phyloP scores from a whole-genome alignment of 352 stramenopile species.

The Achlya hypogyna region DNA sequence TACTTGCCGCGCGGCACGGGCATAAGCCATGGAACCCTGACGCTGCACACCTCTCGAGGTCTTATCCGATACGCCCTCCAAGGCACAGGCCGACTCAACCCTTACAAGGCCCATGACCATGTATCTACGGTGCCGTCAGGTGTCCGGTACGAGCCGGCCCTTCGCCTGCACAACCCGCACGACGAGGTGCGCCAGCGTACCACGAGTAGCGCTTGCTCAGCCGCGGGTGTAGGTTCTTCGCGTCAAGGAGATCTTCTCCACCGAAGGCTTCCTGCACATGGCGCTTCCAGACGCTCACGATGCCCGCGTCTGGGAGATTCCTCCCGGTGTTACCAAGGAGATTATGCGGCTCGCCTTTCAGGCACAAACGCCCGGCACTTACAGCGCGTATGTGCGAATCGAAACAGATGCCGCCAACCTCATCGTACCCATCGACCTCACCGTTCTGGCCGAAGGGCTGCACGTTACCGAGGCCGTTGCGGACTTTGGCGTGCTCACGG shows the following conservation, averaged over 20 bases:
- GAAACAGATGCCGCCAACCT: slow-evolving; percentile 7
- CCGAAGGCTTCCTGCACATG: slow-evolving; percentile 17
- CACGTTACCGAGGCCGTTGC: neutral
- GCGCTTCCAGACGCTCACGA: neutral
- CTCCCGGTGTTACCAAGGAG: neutral
- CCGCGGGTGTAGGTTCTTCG: neutral
- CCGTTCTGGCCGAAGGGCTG: slow-evolving; percentile 2
- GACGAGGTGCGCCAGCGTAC: neutral
- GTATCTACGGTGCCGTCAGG: neutral
- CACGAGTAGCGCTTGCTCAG: neutral
- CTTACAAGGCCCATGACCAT: neutral
- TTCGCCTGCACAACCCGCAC: slow-evolving; percentile 4
- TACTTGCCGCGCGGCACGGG: neutral
- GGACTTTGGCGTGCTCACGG: slow-evolving; percentile 12
- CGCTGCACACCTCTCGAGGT: slow-evolving; percentile 1
- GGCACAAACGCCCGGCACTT: neutral
- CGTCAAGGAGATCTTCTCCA: slow-evolving; percentile 17
- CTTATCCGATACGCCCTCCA: neutral
- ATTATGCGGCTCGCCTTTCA: slow-evolving; percentile 16
- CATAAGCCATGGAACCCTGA: neutral
- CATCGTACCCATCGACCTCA: slow-evolving; percentile 11
- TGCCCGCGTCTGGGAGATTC: slow-evolving; percentile 1
- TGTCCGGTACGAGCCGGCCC: neutral
- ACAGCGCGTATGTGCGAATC: slow-evolving; percentile 8
- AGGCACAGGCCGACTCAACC: neutral